phyloP scores from a whole-genome alignment of 441 rosid species.

The Arabidopsis hybrid region DNA sequence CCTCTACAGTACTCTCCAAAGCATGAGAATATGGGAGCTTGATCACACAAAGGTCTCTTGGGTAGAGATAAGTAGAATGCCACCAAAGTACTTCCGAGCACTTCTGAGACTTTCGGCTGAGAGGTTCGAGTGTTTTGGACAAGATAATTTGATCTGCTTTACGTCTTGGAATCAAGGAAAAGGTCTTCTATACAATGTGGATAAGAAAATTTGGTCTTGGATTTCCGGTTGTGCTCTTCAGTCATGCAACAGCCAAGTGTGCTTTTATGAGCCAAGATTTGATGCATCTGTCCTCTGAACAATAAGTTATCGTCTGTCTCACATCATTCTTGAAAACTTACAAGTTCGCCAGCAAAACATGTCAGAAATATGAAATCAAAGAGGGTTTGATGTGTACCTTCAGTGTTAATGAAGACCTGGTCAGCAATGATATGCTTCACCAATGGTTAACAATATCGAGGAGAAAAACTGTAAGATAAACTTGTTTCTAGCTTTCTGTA shows the following conservation, averaged over 20 bases:
- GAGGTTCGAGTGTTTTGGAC: slow-evolving; percentile 96
- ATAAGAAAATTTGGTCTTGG: slow-evolving; percentile 94
- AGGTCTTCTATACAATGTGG: slow-evolving; percentile 83
- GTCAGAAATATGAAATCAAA: slow-evolving; percentile 13
- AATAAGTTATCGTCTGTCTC: slow-evolving; percentile 18
- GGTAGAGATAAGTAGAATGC: slow-evolving; percentile 97
- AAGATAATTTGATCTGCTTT: slow-evolving; percentile 90
- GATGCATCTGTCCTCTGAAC: slow-evolving; percentile 68
- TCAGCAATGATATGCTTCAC: slow-evolving; percentile 23
- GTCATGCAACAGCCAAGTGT: slow-evolving; percentile 91
- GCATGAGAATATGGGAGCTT: slow-evolving; percentile 97
- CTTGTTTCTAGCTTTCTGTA: slow-evolving; percentile 39
- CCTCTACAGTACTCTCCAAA: slow-evolving; percentile 86
- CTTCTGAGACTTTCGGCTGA: slow-evolving; percentile 90
- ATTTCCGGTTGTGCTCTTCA: slow-evolving; percentile 95
- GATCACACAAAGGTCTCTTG: slow-evolving; percentile 78
- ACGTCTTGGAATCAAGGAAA: slow-evolving; percentile 97
- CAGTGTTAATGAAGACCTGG: slow-evolving; percentile 17
- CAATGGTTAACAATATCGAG: slow-evolving; percentile 4
- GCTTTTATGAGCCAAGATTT: slow-evolving; percentile 97
- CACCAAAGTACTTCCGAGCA: slow-evolving; percentile 83
- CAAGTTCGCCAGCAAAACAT: slow-evolving; percentile 20
- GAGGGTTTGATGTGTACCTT: slow-evolving; percentile 19
- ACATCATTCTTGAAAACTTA: slow-evolving; percentile 4
- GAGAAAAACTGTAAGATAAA: slow-evolving; percentile 42